phyloP scores from a whole-genome alignment of 441 rosid species.

The Hura crepitans region DNA sequence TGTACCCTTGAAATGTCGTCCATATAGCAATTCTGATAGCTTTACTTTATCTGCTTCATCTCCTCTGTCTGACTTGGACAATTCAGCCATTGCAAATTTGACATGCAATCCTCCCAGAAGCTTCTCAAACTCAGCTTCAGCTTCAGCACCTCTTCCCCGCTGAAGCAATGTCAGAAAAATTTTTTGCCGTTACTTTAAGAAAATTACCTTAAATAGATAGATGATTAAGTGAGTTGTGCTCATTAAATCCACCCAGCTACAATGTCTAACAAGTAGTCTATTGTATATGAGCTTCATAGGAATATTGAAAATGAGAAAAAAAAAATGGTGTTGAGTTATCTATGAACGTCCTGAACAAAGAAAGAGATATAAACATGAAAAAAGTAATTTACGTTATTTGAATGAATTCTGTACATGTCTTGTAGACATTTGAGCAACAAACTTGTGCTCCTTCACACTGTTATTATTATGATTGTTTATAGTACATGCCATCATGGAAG shows the following conservation, averaged over 20 bases:
- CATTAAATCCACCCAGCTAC: neutral
- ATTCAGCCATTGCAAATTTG: slow-evolving; percentile 69
- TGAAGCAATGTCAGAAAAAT: slow-evolving; percentile 30
- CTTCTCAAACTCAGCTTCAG: slow-evolving; percentile 73
- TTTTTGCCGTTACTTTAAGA: slow-evolving; percentile 16
- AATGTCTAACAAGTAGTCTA: neutral
- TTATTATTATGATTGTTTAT: neutral
- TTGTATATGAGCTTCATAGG: neutral
- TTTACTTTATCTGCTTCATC: slow-evolving; percentile 64
- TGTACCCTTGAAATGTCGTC: slow-evolving; percentile 77
- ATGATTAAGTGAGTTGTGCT: neutral
- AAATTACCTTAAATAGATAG: slow-evolving; percentile 10
- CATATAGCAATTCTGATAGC: slow-evolving; percentile 59
- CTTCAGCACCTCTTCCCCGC: slow-evolving; percentile 76
- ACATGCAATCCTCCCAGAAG: slow-evolving; percentile 78
- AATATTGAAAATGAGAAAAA: neutral
- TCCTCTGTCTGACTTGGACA: slow-evolving; percentile 61
- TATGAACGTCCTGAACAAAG: neutral
- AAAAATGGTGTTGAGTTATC: neutral
- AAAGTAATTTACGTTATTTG: too few species aligned
- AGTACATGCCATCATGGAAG: too few species aligned
- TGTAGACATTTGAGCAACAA: neutral
- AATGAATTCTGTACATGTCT: neutral
- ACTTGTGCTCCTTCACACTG: neutral
- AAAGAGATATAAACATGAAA: neutral